These are phyloP conservation scores for Talaromyces albobiverticillius DNA, from an alignment of 2,329 filamentous ascomycete species.

Conservation along the genomic window DNA sequence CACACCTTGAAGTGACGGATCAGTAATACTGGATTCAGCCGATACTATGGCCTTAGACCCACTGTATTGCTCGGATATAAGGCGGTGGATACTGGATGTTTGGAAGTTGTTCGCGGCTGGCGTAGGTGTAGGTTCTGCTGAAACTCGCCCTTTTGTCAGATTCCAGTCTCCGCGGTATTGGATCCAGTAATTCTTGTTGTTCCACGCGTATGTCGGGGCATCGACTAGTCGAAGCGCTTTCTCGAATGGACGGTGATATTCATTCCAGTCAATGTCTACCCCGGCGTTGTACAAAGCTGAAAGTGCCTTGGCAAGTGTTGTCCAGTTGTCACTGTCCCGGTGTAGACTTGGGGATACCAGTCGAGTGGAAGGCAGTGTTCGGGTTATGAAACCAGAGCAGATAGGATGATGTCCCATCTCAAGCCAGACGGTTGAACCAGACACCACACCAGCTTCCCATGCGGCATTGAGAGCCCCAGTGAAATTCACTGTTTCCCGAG, in stretches of 20 bases:
- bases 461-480: conserved; percentile 5
- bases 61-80: not conserved
- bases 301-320: not conserved
- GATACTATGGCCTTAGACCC: not conserved
- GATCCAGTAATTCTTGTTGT: conserved; percentile 26
- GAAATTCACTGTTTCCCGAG: conserved; percentile 66
- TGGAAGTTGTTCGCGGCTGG: not conserved
- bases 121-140: not conserved
- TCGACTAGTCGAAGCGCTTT: conserved; percentile 18
- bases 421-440: conserved; percentile 28
- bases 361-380: not conserved
- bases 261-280: conserved; percentile 60
- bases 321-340: not conserved
- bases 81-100: not conserved
- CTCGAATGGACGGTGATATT: conserved; percentile 60
- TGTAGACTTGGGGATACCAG: not conserved
- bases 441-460: not conserved
- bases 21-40: conserved; percentile 15
- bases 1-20: conserved; percentile 8
- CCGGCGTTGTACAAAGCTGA: not conserved
- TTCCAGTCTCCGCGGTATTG: conserved; percentile 11
- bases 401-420: conserved; percentile 49
- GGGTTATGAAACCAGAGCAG: conserved; percentile 22
- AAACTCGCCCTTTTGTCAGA: not conserved
- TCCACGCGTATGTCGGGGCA: conserved; percentile 24